A percentile compares a stretch with the other conserved stretches of the same genome.
Evolutionary conservation across 2,329 filamentous ascomycete species (phyloP).

Genomic region (Fusarium beomiforme): DNA sequence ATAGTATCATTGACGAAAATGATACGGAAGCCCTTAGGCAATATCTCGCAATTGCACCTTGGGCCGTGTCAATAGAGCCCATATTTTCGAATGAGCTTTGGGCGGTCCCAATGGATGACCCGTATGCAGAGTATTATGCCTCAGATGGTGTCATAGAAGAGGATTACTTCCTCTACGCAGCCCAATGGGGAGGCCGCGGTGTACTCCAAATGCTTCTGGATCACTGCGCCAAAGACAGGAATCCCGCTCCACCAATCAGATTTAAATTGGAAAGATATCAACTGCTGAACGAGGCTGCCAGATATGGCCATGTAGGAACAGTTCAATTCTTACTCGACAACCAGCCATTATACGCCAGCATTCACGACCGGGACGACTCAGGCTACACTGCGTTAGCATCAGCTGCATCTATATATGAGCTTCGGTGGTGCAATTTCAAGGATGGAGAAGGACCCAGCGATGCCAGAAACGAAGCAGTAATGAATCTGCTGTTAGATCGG

Average conservation of each 20-base stretch:
- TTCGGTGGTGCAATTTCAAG: background rate
- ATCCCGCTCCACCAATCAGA: background rate
- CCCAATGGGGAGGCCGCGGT: background rate
- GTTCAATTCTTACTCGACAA: background rate
- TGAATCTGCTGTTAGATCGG: background rate
- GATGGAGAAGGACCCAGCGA: fast-evolving
- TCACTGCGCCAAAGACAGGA: background rate
- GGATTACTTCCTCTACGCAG: background rate
- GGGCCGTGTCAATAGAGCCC: background rate
- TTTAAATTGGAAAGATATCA: background rate
- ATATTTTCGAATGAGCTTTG: background rate
- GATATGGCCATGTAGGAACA: background rate
- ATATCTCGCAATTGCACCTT: background rate
- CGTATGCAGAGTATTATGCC: background rate
- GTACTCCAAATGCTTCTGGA: background rate
- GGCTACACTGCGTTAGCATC: background rate
- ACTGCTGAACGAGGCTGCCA: background rate
- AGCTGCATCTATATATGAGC: background rate
- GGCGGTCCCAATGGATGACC: background rate
- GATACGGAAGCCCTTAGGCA: background rate
- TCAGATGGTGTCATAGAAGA: background rate
- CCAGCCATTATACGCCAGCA: background rate
- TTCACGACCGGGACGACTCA: background rate
- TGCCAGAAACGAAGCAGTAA: background rate
- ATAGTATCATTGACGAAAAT: background rate